These are phyloP conservation scores for Arthonia radiata DNA, from an alignment of 495 filamentous ascomycete species.

Conservation along the genomic window DNA sequence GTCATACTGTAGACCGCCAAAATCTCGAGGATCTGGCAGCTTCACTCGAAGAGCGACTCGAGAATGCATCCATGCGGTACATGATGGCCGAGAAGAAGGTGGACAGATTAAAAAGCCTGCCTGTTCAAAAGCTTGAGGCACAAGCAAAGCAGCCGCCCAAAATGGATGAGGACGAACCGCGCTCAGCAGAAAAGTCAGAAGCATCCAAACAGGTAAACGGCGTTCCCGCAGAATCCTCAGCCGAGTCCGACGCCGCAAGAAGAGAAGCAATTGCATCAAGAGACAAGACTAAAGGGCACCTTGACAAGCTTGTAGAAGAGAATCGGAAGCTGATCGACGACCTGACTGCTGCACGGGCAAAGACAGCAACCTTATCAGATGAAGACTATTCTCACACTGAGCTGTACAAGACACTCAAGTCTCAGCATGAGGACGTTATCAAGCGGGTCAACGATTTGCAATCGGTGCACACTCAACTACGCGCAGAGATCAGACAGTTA, in stretches of 20 bases:
- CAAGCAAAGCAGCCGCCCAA: slow-evolving; percentile 67
- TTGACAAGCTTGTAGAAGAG: slow-evolving; percentile 51
- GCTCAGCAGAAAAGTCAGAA: too few relatives aligned
- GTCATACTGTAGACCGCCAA: slow-evolving; percentile 49
- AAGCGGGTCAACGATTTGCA: slow-evolving; percentile 79
- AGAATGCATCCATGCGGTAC: slow-evolving; percentile 66
- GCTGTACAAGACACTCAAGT: slow-evolving; percentile 73
- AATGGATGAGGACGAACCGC: too few relatives aligned
- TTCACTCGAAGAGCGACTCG: slow-evolving; percentile 55
- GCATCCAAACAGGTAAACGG: too few relatives aligned
- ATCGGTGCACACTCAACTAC: slow-evolving; percentile 61
- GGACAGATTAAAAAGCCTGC: slow-evolving; percentile 62
- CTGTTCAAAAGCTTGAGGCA: slow-evolving; percentile 79
- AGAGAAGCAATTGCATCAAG: slow-evolving; percentile 48
- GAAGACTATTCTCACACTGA: slow-evolving; percentile 86
- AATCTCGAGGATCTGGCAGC: slow-evolving; percentile 56
- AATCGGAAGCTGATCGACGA: slow-evolving; percentile 58
- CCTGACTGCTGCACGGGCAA: slow-evolving; percentile 41
- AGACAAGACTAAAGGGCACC: slow-evolving; percentile 64
- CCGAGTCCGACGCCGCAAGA: slow-evolving; percentile 40
- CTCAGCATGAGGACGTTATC: slow-evolving; percentile 76
- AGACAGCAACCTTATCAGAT: slow-evolving; percentile 50
- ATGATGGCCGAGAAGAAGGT: slow-evolving; percentile 87
- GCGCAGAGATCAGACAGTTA: slow-evolving; percentile 61
- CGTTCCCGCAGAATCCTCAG: too few relatives aligned